phyloP scores from a whole-genome alignment of 2,329 filamentous ascomycete species.

The Pezicula carpinea region DNA sequence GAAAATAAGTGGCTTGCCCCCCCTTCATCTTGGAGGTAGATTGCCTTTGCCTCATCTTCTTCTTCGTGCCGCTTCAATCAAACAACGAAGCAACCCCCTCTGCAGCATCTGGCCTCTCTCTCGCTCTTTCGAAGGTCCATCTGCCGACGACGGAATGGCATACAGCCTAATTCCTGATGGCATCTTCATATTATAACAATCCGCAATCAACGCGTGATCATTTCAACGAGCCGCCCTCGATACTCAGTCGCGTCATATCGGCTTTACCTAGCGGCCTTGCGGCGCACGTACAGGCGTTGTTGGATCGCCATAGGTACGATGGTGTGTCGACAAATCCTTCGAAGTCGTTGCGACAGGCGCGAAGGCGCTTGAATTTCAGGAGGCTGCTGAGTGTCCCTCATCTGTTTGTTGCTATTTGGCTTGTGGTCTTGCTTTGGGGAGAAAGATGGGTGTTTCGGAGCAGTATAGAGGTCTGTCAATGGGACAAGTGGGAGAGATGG shows the following conservation, averaged over 20 bases:
- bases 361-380: conserved; percentile 41
- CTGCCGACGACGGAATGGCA: conserved; percentile 11
- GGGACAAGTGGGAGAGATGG: conserved; percentile 91
- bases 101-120: no score
- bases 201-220: conserved; percentile 19
- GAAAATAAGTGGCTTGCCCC: neutral
- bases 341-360: conserved; percentile 10
- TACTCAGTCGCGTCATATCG: conserved; percentile 20
- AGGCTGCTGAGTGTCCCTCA: conserved; percentile 61
- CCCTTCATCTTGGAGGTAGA: no score
- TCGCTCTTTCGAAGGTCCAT: neutral
- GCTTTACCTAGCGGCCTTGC: conserved; percentile 17
- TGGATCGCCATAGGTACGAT: conserved; percentile 12
- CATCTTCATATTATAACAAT: conserved; percentile 17
- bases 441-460: conserved; percentile 74
- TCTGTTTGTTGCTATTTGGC: conserved; percentile 67
- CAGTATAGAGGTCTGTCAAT: conserved; percentile 68
- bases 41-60: no score
- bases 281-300: conserved; percentile 18
- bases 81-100: no score
- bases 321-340: conserved; percentile 11
- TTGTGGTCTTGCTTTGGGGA: conserved; percentile 75
- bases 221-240: conserved; percentile 21
- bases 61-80: no score
- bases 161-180: conserved; percentile 12